phyloP scores from a whole-genome alignment of 2,329 filamentous ascomycete genomes.

The Fusarium graminum region DNA sequence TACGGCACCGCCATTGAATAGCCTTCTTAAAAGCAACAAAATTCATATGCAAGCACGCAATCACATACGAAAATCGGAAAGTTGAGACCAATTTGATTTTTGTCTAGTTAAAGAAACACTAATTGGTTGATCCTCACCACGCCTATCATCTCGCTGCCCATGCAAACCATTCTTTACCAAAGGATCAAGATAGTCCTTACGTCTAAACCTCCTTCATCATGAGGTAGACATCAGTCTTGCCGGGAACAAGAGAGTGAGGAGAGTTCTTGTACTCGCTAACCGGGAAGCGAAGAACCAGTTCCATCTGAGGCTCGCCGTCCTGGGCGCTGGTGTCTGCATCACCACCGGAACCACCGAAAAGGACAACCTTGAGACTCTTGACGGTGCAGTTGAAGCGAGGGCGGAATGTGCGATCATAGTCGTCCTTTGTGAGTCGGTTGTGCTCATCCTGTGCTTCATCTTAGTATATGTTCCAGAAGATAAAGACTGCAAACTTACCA shows the following conservation, averaged over 20 bases:
- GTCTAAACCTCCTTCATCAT: conserved; percentile 33
- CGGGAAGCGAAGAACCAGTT: conserved; percentile 31
- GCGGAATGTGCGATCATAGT: conserved; percentile 24
- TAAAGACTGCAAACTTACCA: conserved; percentile 12
- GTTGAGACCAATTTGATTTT: background rate
- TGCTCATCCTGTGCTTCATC: conserved; percentile 24
- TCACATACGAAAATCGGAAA: background rate
- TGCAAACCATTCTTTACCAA: background rate
- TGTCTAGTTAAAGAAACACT: background rate
- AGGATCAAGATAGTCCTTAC: background rate
- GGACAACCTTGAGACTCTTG: conserved; percentile 16
- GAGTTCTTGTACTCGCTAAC: conserved; percentile 31
- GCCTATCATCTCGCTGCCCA: background rate
- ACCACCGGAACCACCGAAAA: background rate
- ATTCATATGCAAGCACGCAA: background rate
- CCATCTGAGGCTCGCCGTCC: conserved; percentile 18
- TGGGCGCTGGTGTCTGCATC: background rate
- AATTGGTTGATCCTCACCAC: background rate
- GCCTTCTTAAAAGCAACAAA: background rate
- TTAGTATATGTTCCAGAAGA: background rate
- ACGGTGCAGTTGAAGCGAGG: conserved; percentile 30
- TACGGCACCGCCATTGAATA: conserved; percentile 1
- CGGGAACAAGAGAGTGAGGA: conserved; percentile 29
- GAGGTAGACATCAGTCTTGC: conserved; percentile 25
- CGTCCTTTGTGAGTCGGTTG: conserved; percentile 16